Evolutionary conservation across 768 basidiomycete genomes (phyloP).

Genomic region (Arthromyces matolae): DNA sequence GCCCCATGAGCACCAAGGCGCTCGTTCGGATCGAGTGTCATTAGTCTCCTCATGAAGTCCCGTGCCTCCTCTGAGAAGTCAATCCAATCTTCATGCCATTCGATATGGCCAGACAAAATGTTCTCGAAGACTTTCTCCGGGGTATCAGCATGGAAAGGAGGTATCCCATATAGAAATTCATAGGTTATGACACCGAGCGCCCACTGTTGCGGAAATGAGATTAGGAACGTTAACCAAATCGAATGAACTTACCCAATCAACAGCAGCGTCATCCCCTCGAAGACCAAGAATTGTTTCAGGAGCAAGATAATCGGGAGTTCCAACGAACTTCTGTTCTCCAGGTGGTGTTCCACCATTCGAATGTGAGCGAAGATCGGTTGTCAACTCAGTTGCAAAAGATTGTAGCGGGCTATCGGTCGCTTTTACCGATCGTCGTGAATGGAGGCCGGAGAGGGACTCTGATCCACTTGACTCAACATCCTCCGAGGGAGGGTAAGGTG

Average conservation of each 20-base stretch:
- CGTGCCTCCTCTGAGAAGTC: slow-evolving; percentile 82
- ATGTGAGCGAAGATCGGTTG: slow-evolving; percentile 79
- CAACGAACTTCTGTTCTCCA: slow-evolving; percentile 91
- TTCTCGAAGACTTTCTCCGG: slow-evolving; percentile 99
- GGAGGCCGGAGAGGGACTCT: slow-evolving; percentile 61
- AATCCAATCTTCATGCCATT: slow-evolving; percentile 95
- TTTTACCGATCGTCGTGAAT: slow-evolving; percentile 41
- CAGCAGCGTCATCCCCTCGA: slow-evolving; percentile 89
- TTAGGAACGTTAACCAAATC: no score
- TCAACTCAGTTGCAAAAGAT: slow-evolving; percentile 83
- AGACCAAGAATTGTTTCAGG: slow-evolving; percentile 94
- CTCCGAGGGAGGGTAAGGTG: slow-evolving; percentile 70
- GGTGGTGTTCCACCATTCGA: slow-evolving; percentile 67
- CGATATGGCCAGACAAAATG: slow-evolving; percentile 88
- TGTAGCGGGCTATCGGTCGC: slow-evolving; percentile 76
- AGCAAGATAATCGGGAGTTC: slow-evolving; percentile 96
- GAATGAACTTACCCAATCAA: slow-evolving; percentile 82
- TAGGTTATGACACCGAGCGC: slow-evolving; percentile 97
- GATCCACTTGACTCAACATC: slow-evolving; percentile 87
- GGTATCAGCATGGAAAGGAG: slow-evolving; percentile 96
- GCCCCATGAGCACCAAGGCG: slow-evolving; percentile 87
- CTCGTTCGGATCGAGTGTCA: slow-evolving; percentile 73
- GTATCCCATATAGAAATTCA: slow-evolving; percentile 95
- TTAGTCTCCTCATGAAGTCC: slow-evolving; percentile 84
- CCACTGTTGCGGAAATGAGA: slow-evolving; percentile 67